Base-by-base conservation (phyloP, 2,329 filamentous ascomycete genomes). In the Coniochaeta hoffmannii region DNA sequence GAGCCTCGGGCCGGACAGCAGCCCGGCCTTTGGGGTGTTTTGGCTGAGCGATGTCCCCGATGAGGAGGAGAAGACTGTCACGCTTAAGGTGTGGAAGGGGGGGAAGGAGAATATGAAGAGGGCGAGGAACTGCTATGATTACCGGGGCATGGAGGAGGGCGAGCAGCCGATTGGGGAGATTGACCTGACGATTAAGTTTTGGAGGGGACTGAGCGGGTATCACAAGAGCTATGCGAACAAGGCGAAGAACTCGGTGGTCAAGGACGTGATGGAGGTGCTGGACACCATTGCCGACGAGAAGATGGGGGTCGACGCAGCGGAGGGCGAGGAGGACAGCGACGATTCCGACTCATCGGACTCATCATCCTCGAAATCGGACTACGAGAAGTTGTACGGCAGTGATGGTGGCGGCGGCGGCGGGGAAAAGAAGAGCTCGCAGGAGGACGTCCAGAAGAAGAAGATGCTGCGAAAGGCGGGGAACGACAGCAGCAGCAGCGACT, bases 21-120 rank as follows among this genome's bases (percentile, higher is more conserved):
- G 80, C 0, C 71, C 76, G 1, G 86, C 83, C 0, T 87, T 88
- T 61, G 77, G 78, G 7, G 76, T 88, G 2, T 70, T 88, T 1
- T 89, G 87, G 87, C 74, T 89, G 17, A 81, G 83, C 59, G 82
- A 89, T n/a, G 73, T 90, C 0, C 71, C 77, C 0, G 87, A 90
- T 56, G 87, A 89, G 57, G 81, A 88, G 62, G 77, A 85, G 53
- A 72, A 76, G 44, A 81, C 77, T 0, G 62, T 87, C 9, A 76
- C 74, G 4, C 64, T 90, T 3, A 70, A 81, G 5, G 78, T 90
- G 2, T 90, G 85, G 82, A 85, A 83, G 64, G 84, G 86, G 24
- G 78, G 86, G 60, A 73, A 85, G 65, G 68, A 78, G 60, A 58
- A 75, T 63, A 58, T 77, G 57, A 62, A 61, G 64, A 58, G 70